phyloP scores from a whole-genome alignment of 208 protist species.

The Crithidia thermophila region DNA sequence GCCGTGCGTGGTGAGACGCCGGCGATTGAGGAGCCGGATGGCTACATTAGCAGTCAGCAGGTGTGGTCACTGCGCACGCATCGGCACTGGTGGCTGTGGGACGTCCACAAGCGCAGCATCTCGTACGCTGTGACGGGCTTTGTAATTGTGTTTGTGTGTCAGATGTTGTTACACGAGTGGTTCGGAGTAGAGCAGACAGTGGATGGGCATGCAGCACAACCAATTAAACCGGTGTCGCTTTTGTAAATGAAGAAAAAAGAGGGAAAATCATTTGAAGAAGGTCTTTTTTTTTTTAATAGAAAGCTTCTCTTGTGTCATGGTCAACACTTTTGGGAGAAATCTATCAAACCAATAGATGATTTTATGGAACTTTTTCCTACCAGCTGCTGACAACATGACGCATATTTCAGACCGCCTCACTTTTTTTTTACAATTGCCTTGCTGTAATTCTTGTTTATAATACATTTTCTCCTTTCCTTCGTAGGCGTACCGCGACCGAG shows the following conservation, averaged over 20 bases:
- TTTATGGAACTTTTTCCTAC: too few species aligned
- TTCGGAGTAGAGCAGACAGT: slow-evolving; percentile 27
- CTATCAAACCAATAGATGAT: too few species aligned
- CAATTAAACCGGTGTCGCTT: neutral
- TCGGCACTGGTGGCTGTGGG: slow-evolving; percentile 78
- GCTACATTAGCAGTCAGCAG: slow-evolving; percentile 42
- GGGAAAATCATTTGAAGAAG: neutral
- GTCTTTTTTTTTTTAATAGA: neutral
- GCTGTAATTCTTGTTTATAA: too few species aligned
- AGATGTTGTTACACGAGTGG: slow-evolving; percentile 36
- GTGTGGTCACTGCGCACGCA: slow-evolving; percentile 68
- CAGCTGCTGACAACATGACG: too few species aligned
- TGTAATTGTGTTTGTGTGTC: slow-evolving; percentile 43
- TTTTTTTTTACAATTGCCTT: too few species aligned
- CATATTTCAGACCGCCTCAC: too few species aligned
- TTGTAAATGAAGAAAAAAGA: neutral
- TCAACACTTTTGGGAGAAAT: too few species aligned
- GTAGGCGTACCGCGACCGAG: too few species aligned
- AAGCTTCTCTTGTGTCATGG: too few species aligned
- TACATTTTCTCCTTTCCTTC: too few species aligned
- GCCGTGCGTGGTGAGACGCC: slow-evolving; percentile 10
- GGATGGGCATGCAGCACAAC: neutral
- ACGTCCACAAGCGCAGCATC: slow-evolving; percentile 51
- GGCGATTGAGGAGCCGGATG: slow-evolving; percentile 34
- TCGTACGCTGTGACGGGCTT: slow-evolving; percentile 59